Percentiles rank a stretch among this genome's conserved stretches.
phyloP scores from a whole-genome alignment of 331 rosid species.

The Quercus tomentella region DNA sequence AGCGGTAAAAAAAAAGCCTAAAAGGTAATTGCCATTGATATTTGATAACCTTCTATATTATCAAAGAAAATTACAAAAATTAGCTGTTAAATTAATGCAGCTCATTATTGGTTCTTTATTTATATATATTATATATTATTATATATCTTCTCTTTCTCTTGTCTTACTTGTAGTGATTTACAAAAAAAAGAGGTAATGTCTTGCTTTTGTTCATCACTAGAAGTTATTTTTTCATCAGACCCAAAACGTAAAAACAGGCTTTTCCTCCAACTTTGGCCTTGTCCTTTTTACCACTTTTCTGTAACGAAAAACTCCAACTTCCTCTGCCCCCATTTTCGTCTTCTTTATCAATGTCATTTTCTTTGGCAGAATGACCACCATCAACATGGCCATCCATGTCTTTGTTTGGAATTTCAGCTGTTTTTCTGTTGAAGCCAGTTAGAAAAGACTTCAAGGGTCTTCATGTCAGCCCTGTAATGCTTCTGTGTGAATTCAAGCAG shows the following conservation, averaged over 20 bases:
- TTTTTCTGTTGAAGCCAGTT: slow-evolving; percentile 56
- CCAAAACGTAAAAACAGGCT: slow-evolving; percentile 13
- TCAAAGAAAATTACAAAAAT: slow-evolving; percentile 33
- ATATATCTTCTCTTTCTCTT: slow-evolving; percentile 22
- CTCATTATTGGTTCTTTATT: slow-evolving; percentile 35
- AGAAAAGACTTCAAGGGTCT: slow-evolving; percentile 68
- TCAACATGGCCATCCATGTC: slow-evolving; percentile 22
- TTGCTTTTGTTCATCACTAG: slow-evolving; percentile 31
- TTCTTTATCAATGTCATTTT: slow-evolving; percentile 12
- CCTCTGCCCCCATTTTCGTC: background rate
- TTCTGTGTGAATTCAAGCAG: slow-evolving; percentile 79
- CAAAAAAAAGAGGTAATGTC: background rate
- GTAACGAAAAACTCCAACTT: background rate
- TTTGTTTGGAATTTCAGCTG: slow-evolving; percentile 25
- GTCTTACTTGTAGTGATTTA: background rate
- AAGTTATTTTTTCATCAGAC: slow-evolving; percentile 11
- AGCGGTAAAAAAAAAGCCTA: background rate
- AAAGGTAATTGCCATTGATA: slow-evolving; percentile 10
- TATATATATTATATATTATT: background rate
- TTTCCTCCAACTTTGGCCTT: slow-evolving; percentile 32
- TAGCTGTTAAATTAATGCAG: slow-evolving; percentile 18
- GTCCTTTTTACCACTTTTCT: slow-evolving; percentile 6
- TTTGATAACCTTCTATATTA: slow-evolving; percentile 29
- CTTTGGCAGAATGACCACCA: slow-evolving; percentile 11
- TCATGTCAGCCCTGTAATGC: slow-evolving; percentile 83